phyloP scores from a whole-genome alignment of 2,329 filamentous ascomycete species.

The Alternaria postmessia region DNA sequence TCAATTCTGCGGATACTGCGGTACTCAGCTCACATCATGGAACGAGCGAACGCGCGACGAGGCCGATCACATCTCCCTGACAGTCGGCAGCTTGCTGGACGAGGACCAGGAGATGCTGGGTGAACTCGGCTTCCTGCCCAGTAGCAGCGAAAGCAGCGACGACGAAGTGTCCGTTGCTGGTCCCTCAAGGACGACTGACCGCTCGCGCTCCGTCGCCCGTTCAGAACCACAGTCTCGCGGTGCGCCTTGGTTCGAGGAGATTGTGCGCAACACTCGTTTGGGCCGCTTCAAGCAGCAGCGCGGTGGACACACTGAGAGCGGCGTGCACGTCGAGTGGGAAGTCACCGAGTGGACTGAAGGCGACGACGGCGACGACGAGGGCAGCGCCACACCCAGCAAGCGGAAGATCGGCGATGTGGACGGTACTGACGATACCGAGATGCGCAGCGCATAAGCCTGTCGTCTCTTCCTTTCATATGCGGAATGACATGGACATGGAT shows the following conservation, averaged over 20 bases:
- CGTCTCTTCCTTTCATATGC: constrained; percentile 1
- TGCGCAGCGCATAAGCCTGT: constrained; percentile 34
- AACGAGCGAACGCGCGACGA: constrained; percentile 75
- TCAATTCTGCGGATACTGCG: constrained; percentile 91
- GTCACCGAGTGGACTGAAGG: constrained; percentile 70
- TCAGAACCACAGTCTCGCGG: constrained; percentile 55
- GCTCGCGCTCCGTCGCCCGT: constrained; percentile 24
- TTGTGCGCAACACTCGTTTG: constrained; percentile 78
- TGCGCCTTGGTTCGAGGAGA: constrained; percentile 84
- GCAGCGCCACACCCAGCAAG: constrained; percentile 36
- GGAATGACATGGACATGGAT: constrained; percentile 6
- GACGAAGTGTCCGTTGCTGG: constrained; percentile 32
- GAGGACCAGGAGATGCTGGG: constrained; percentile 77
- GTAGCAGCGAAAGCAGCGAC: constrained; percentile 26
- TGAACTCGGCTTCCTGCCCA: constrained; percentile 75
- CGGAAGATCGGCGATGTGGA: constrained; percentile 47
- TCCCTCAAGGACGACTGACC: constrained; percentile 18
- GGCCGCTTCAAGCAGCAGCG: constrained; percentile 71
- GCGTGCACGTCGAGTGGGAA: constrained; percentile 80
- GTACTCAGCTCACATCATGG: constrained; percentile 86
- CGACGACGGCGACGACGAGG: constrained; percentile 50
- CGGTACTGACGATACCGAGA: constrained; percentile 45
- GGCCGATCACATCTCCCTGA: constrained; percentile 80
- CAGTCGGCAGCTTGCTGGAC: constrained; percentile 76
- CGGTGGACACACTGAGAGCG: constrained; percentile 70